These are phyloP conservation scores for Aristolochia fimbriata DNA, from an alignment of 164 flowering plant species.

Conservation along the genomic window DNA sequence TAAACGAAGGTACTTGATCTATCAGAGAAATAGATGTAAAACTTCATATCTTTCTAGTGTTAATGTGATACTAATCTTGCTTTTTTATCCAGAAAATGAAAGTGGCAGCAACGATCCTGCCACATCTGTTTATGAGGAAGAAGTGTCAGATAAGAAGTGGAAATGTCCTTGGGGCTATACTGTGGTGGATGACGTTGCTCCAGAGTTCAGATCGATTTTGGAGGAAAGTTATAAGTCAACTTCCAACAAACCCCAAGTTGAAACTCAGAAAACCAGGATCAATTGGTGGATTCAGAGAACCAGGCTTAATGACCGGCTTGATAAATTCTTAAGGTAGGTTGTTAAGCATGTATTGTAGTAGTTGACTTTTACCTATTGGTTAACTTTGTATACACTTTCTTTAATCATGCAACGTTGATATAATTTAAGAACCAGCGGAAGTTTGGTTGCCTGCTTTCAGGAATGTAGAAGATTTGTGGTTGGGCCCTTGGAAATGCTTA, in stretches of 20 bases:
- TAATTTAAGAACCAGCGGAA: no score
- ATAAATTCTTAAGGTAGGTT: conserved; percentile 43
- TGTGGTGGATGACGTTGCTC: conserved; percentile 64
- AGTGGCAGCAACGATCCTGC: conserved; percentile 22
- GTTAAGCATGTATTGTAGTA: not conserved
- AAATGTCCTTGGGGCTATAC: conserved; percentile 81
- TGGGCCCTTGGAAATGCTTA: conserved; percentile 76
- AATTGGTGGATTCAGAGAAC: conserved; percentile 79
- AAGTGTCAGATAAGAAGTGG: conserved; percentile 35
- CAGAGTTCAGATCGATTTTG: conserved; percentile 55
- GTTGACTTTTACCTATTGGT: not conserved
- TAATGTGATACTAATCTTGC: not conserved
- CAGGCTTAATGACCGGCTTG: conserved; percentile 59
- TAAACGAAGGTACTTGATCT: conserved; percentile 44
- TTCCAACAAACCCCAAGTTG: conserved; percentile 25
- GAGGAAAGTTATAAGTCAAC: conserved; percentile 64
- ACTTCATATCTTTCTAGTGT: conserved; percentile 3
- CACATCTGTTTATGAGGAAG: conserved; percentile 11
- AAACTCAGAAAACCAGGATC: conserved; percentile 39
- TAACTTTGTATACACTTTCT: no score
- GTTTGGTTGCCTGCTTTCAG: conserved; percentile 19
- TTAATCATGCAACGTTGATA: no score
- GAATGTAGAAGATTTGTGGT: conserved; percentile 77
- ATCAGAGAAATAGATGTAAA: conserved; percentile 4
- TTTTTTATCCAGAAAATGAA: conserved; percentile 16